phyloP scores from a whole-genome alignment of 352 stramenopile species.

The Pythium pyrilobum region DNA sequence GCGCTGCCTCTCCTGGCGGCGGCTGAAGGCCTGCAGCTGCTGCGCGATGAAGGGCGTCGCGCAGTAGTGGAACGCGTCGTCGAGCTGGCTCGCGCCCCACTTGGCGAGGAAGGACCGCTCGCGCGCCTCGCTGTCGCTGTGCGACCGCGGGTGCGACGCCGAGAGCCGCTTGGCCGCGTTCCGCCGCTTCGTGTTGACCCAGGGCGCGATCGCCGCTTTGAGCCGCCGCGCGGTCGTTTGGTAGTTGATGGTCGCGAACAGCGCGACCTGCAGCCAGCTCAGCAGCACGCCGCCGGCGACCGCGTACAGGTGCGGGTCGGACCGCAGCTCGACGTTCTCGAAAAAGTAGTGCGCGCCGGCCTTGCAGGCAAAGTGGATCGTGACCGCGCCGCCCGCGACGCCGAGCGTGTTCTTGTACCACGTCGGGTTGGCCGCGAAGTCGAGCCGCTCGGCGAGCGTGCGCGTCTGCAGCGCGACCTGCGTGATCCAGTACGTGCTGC shows the following conservation, averaged over 20 bases:
- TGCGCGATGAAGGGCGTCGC: slow-evolving; percentile 24
- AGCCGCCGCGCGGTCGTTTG: background rate
- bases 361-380: slow-evolving; percentile 30
- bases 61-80: slow-evolving; percentile 27
- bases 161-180: background rate
- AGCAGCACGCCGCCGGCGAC: slow-evolving; percentile 28
- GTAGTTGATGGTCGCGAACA: slow-evolving; percentile 21
- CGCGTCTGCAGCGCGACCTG: slow-evolving; percentile 30
- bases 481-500: slow-evolving; percentile 34
- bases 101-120: slow-evolving; percentile 23
- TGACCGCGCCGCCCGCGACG: slow-evolving; percentile 4
- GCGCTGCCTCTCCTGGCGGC: background rate
- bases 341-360: slow-evolving; percentile 16
- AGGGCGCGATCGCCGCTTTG: background rate
- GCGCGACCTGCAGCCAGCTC: slow-evolving; percentile 20
- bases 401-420: no score
- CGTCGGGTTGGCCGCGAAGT: slow-evolving; percentile 16
- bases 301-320: slow-evolving; percentile 34
- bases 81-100: slow-evolving; percentile 17
- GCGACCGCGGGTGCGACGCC: background rate
- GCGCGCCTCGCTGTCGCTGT: slow-evolving; percentile 1
- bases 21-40: slow-evolving; percentile 16
- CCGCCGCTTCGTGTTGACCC: background rate
- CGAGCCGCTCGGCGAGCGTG: slow-evolving; percentile 21
- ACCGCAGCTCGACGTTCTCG: slow-evolving; percentile 26